phyloP scores from a whole-genome alignment of 495 filamentous ascomycete genomes.

The Sabuloglossum arenarium region DNA sequence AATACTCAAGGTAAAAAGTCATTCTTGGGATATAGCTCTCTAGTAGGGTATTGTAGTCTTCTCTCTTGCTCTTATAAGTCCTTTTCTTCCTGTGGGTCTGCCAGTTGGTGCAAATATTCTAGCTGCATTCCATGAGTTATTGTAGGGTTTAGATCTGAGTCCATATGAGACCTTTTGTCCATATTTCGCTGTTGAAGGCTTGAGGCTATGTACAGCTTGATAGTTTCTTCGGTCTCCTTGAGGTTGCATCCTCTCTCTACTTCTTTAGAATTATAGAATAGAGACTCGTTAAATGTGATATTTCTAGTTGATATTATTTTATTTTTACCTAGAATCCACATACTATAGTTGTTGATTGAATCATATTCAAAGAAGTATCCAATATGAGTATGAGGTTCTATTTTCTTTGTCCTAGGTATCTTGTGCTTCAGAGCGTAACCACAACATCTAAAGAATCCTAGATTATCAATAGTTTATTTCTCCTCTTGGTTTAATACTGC shows the following conservation, averaged over 20 bases:
- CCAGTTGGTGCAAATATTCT: too few species aligned
- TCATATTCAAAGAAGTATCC: constrained; percentile 15
- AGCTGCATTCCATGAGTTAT: too few species aligned
- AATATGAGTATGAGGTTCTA: constrained; percentile 13
- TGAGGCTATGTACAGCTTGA: background rate
- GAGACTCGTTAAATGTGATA: background rate
- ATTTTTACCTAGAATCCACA: constrained; percentile 10
- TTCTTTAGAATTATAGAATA: background rate
- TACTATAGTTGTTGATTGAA: constrained; percentile 14
- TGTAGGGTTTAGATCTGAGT: too few species aligned
- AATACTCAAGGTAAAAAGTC: too few species aligned
- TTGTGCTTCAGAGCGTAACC: constrained; percentile 6
- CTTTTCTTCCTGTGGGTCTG: background rate
- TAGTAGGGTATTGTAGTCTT: background rate
- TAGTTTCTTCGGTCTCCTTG: background rate
- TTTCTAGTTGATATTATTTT: constrained; percentile 5
- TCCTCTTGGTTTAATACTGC: background rate
- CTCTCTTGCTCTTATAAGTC: background rate
- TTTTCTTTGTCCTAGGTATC: constrained; percentile 1
- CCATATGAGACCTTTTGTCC: background rate
- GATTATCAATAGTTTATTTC: background rate
- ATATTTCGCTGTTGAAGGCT: too few species aligned
- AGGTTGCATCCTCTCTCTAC: background rate
- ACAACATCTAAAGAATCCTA: background rate
- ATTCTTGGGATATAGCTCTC: background rate